Evolutionary conservation across 768 basidiomycete species (phyloP).

Genomic region (Tulasnella sp.): DNA sequence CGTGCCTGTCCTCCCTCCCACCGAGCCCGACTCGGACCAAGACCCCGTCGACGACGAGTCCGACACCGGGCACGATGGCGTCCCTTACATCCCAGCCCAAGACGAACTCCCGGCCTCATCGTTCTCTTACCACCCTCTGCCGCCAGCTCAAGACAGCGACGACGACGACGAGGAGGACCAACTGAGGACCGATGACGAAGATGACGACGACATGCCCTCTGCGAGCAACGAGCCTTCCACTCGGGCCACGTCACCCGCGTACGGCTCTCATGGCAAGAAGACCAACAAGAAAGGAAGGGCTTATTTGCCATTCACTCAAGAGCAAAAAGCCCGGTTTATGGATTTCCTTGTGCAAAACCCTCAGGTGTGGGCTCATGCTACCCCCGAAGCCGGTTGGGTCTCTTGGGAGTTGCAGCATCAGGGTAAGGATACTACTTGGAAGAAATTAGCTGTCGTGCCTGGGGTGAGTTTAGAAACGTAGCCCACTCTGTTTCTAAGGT

Average conservation of each 20-base stretch:
- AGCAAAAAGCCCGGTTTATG: conserved; percentile 8
- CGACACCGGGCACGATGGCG: conserved; percentile 1
- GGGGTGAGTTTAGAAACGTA: neutral
- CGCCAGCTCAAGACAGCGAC: neutral
- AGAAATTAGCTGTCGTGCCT: conserved; percentile 9
- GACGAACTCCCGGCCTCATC: conserved; percentile 15
- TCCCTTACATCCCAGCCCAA: neutral
- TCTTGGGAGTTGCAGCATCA: neutral
- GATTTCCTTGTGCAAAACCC: conserved; percentile 17
- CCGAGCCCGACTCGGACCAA: neutral
- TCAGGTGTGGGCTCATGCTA: conserved; percentile 19
- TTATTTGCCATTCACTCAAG: conserved; percentile 16
- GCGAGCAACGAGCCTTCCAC: conserved; percentile 2
- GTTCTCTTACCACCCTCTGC: conserved; percentile 17
- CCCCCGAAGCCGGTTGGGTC: conserved; percentile 14
- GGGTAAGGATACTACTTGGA: conserved; percentile 24
- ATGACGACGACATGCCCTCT: neutral
- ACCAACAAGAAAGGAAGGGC: conserved; percentile 8
- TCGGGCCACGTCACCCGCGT: neutral
- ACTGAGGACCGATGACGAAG: conserved; percentile 6
- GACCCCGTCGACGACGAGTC: conserved; percentile 1
- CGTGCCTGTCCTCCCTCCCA: neutral
- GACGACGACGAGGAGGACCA: conserved; percentile 24
- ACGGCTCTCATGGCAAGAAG: neutral
- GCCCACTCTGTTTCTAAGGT: neutral